Evolutionary conservation across 805 yeast species (phyloP).

Genomic region (Gaillardinia entomophila): DNA sequence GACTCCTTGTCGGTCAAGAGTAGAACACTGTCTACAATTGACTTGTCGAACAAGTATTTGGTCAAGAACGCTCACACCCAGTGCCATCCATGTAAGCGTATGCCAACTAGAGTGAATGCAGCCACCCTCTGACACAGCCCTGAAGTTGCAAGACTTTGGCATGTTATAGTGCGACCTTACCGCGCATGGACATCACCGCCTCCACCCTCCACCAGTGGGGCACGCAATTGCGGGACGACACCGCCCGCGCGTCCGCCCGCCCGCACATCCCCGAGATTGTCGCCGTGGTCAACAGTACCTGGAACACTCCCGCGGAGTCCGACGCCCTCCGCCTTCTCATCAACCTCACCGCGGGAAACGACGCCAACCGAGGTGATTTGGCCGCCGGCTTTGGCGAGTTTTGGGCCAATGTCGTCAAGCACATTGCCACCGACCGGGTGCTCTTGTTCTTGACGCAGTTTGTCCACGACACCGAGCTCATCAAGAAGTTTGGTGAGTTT

Average conservation of each 20-base stretch:
- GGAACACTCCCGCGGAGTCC: neutral
- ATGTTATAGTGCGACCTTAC: too few relatives aligned
- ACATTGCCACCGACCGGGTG: conserved; percentile 7
- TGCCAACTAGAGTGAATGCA: too few relatives aligned
- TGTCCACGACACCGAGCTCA: conserved; percentile 17
- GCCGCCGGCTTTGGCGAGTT: neutral
- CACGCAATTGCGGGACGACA: conserved; percentile 5
- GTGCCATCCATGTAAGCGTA: too few relatives aligned
- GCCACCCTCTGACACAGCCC: too few relatives aligned
- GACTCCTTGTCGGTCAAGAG: too few relatives aligned
- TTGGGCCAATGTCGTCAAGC: conserved; percentile 1
- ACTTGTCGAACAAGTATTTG: too few relatives aligned
- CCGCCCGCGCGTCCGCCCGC: conserved; percentile 1
- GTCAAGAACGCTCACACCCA: too few relatives aligned
- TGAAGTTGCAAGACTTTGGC: too few relatives aligned
- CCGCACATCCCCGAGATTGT: conserved; percentile 4
- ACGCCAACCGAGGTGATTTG: conserved; percentile 10
- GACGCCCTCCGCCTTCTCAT: conserved; percentile 25
- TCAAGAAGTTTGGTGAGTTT: conserved; percentile 8
- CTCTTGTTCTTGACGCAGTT: conserved; percentile 27
- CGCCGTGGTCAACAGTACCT: conserved; percentile 1
- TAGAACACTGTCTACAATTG: too few relatives aligned
- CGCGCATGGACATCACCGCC: too few relatives aligned
- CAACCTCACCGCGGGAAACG: conserved; percentile 32
- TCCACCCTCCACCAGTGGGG: conserved; percentile 4